Percentiles rank a stretch among this genome's conserved stretches.
phyloP scores from a whole-genome alignment of 2,329 filamentous ascomycete species.

The Nemania bipapillata region DNA sequence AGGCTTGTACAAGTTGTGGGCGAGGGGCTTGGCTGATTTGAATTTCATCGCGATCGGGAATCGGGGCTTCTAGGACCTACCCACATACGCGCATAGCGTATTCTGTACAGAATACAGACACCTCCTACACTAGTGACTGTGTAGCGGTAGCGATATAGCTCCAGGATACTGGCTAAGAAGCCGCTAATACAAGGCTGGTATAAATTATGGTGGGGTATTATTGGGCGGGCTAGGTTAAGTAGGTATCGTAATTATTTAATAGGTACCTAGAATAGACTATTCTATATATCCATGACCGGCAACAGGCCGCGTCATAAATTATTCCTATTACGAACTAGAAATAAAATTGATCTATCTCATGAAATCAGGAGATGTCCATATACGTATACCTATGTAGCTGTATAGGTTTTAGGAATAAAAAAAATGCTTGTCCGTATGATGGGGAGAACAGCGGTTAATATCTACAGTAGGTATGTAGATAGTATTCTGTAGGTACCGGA shows the following conservation, averaged over 20 bases:
- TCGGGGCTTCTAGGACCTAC: constrained; percentile 6
- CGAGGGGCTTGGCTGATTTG: constrained; percentile 27
- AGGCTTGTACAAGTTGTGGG: constrained; percentile 11
- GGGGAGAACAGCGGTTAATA: no score
- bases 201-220: not conserved
- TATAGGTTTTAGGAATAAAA: no score
- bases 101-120: no score
- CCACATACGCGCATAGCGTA: no score
- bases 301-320: not conserved
- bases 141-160: not conserved
- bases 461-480: no score
- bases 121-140: no score
- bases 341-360: no score
- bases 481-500: no score
- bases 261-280: no score
- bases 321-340: not conserved
- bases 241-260: not conserved
- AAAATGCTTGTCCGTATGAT: no score
- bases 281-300: not conserved
- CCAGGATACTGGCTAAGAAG: not conserved
- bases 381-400: not conserved
- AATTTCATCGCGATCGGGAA: constrained; percentile 29
- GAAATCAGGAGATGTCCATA: not conserved
- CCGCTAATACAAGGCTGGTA: constrained; percentile 11
- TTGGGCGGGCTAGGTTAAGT: no score